phyloP scores from a whole-genome alignment of 1,139 yeast genomes.

The Nadsonia commutata region DNA sequence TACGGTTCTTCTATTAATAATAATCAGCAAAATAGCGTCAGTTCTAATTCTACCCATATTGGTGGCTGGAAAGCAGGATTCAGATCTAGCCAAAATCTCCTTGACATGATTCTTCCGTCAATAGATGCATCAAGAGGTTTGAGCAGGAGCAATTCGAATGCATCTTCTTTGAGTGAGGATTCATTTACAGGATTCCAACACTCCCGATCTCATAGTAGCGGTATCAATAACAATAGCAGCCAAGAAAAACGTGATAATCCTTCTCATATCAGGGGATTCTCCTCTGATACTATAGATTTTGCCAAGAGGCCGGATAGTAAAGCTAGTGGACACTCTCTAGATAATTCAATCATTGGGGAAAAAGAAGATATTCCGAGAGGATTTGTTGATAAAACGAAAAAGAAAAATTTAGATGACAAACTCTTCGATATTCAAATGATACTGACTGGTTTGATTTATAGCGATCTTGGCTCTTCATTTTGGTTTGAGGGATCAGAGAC shows the following conservation, averaged over 20 bases:
- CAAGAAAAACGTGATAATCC: not conserved
- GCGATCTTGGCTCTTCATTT: constrained; percentile 18
- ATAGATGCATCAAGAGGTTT: not conserved
- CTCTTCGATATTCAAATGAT: constrained; percentile 17
- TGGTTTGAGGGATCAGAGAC: constrained; percentile 22
- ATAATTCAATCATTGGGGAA: too few relatives aligned
- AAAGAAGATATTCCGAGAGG: not conserved
- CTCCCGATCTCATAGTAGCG: not conserved
- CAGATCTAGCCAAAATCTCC: not conserved
- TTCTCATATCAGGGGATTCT: not conserved
- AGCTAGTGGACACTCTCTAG: too few relatives aligned
- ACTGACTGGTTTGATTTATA: constrained; percentile 17
- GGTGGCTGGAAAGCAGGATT: not conserved
- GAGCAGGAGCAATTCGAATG: not conserved
- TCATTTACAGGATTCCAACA: not conserved
- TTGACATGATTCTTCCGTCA: not conserved
- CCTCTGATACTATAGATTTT: not conserved
- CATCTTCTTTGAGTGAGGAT: not conserved
- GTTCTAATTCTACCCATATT: not conserved
- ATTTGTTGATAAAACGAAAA: constrained; percentile 2
- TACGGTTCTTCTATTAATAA: not conserved
- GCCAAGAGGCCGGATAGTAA: not conserved
- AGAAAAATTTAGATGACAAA: not conserved
- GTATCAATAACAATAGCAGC: not conserved
- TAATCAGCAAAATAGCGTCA: not conserved